Percentiles rank a stretch among this genome's conserved stretches.
Conservation (phyloP, 768 basidiomycete species). For the Nidularia sp. region DNA sequence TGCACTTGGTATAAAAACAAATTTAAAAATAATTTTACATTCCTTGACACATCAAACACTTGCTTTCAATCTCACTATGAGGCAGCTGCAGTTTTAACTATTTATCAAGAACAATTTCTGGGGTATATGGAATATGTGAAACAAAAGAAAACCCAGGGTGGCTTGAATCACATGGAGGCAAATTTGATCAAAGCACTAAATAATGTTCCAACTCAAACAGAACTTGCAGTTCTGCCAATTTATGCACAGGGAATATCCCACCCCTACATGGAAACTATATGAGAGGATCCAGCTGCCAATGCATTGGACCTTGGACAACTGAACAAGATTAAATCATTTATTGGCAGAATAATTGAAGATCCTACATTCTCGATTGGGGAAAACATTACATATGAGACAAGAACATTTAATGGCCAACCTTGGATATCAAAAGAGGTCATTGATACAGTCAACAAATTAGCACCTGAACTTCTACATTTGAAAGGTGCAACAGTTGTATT, state of each 20-base stretch:
- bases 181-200: constrained; percentile 19
- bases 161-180: constrained; percentile 18
- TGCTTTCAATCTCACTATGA: constrained; percentile 17
- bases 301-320: constrained; percentile 2
- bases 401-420: constrained; percentile 1
- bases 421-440: not conserved
- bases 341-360: no score
- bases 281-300: constrained; percentile 1
- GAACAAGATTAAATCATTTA: constrained; percentile 3
- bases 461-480: not conserved
- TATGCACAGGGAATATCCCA: constrained; percentile 12
- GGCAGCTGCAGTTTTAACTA: constrained; percentile 14
- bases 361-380: not conserved
- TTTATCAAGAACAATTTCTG: constrained; percentile 13
- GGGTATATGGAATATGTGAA: constrained; percentile 13
- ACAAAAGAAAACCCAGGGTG: constrained; percentile 17
- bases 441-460: not conserved
- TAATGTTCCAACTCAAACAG: constrained; percentile 10
- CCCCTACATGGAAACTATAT: constrained; percentile 13
- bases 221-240: constrained; percentile 12
- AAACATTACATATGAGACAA: not conserved
- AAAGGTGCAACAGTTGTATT: not conserved
- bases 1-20: no score
- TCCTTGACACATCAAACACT: constrained; percentile 20
- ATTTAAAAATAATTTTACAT: constrained; percentile 10